Conservation (phyloP, 345 rosid species). For the Pugionium cornutum region DNA sequence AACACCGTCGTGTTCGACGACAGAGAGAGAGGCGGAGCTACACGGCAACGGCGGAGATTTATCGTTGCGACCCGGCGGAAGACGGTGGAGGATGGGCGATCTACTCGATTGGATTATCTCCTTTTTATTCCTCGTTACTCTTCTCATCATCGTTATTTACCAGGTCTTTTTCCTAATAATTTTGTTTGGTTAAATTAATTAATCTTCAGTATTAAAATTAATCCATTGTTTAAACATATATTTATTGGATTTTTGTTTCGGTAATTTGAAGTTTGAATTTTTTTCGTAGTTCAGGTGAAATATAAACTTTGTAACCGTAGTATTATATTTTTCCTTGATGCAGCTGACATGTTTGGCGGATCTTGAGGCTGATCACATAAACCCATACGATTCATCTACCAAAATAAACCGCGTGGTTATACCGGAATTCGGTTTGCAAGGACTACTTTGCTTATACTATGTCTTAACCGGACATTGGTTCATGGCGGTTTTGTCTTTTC, state of each 20-base stretch:
- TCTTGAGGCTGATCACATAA: conserved; percentile 64
- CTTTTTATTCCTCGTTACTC: conserved; percentile 67
- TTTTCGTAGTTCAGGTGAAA: not conserved
- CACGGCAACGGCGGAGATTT: conserved; percentile 1
- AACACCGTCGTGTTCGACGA: conserved; percentile 4
- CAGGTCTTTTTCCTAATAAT: conserved; percentile 51
- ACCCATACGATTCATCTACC: conserved; percentile 68
- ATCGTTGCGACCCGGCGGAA: conserved; percentile 18
- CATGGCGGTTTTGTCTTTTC: conserved; percentile 57
- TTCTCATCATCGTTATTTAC: conserved; percentile 65
- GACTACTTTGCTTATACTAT: conserved; percentile 52
- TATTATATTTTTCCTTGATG: conserved; percentile 12
- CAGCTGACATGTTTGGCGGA: conserved; percentile 77
- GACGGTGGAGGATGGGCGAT: conserved; percentile 63
- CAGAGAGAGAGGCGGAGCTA: conserved; percentile 1
- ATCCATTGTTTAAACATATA: too few relatives aligned
- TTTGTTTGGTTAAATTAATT: not conserved
- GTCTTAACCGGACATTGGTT: conserved; percentile 70
- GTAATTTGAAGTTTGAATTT: not conserved
- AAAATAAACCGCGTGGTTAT: conserved; percentile 58
- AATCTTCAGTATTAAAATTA: too few relatives aligned
- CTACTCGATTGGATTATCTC: conserved; percentile 73
- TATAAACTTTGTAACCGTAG: not conserved
- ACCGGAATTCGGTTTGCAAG: conserved; percentile 66
- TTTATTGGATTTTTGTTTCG: not conserved